phyloP scores from a whole-genome alignment of 768 basidiomycete species.

The Psilocybe sp. region DNA sequence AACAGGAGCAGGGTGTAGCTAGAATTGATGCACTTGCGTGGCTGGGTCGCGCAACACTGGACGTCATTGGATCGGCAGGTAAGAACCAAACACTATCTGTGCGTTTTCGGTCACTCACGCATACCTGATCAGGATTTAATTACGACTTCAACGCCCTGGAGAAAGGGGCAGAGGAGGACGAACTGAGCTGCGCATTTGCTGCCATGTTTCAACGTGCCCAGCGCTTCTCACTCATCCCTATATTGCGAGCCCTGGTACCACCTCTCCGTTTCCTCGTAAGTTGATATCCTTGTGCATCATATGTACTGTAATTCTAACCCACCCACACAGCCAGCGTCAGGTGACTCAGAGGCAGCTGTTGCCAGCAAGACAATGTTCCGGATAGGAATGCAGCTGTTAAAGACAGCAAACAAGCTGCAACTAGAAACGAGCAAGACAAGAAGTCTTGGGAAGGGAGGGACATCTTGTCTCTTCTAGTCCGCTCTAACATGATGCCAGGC shows the following conservation, averaged over 20 bases:
- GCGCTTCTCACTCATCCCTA: constrained; percentile 26
- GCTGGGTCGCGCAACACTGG: constrained; percentile 66
- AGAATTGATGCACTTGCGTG: constrained; percentile 60
- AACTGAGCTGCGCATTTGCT: constrained; percentile 47
- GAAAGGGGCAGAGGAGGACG: constrained; percentile 31
- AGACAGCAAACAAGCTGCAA: constrained; percentile 39
- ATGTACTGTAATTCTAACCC: too few relatives aligned
- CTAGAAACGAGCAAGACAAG: constrained; percentile 19
- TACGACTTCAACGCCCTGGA: constrained; percentile 25
- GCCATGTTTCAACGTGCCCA: constrained; percentile 41
- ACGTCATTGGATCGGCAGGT: constrained; percentile 73
- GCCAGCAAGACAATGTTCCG: constrained; percentile 37
- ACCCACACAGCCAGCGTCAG: constrained; percentile 21
- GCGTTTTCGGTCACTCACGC: not conserved
- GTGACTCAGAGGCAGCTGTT: constrained; percentile 19
- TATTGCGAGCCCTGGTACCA: constrained; percentile 33
- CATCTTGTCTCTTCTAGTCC: constrained; percentile 52
- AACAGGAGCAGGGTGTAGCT: constrained; percentile 14
- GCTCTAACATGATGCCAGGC: constrained; percentile 58
- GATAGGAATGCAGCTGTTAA: constrained; percentile 45
- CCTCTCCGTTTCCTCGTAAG: constrained; percentile 32
- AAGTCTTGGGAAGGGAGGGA: constrained; percentile 37
- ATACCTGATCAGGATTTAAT: constrained; percentile 20
- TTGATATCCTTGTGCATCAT: not conserved
- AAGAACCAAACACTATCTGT: constrained; percentile 17